A percentile compares a stretch with the other conserved stretches of the same genome.
Conservation (phyloP, 2,329 filamentous ascomycete species). For the Pseudogymnoascus verrucosus region DNA sequence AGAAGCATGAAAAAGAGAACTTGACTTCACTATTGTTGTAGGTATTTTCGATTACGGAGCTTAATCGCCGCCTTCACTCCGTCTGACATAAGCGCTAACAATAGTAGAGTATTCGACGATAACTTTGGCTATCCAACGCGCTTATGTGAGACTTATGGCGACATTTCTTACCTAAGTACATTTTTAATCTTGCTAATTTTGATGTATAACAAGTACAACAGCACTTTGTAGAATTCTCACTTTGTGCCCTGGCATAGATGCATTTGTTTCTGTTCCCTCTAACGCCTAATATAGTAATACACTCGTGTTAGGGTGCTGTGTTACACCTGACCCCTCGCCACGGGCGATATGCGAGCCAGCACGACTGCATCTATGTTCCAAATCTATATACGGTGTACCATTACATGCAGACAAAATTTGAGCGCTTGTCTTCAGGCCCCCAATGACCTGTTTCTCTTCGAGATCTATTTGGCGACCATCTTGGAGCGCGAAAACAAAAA, state of each 20-base stretch:
- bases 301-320: not conserved
- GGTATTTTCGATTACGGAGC: not conserved
- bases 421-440: too few species aligned
- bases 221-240: not conserved
- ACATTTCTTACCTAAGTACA: too few species aligned
- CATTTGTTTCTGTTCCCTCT: not conserved
- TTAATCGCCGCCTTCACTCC: not conserved
- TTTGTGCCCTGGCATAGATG: not conserved
- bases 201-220: not conserved
- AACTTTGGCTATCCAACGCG: not conserved
- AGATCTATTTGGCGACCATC: too few species aligned
- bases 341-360: too few species aligned
- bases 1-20: not conserved
- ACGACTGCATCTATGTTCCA: too few species aligned
- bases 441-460: too few species aligned
- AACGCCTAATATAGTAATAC: not conserved
- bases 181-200: not conserved
- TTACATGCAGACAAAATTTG: too few species aligned
- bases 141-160: not conserved
- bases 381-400: too few species aligned
- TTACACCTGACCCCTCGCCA: too few species aligned
- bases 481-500: too few species aligned
- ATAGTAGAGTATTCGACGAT: not conserved
- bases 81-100: not conserved
- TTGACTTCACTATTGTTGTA: not conserved